A percentile compares a stretch with the other conserved stretches of the same genome.
These are phyloP conservation scores for Exophiala alcalophila DNA, from an alignment of 2,329 filamentous ascomycete genomes.

Conservation along the genomic window DNA sequence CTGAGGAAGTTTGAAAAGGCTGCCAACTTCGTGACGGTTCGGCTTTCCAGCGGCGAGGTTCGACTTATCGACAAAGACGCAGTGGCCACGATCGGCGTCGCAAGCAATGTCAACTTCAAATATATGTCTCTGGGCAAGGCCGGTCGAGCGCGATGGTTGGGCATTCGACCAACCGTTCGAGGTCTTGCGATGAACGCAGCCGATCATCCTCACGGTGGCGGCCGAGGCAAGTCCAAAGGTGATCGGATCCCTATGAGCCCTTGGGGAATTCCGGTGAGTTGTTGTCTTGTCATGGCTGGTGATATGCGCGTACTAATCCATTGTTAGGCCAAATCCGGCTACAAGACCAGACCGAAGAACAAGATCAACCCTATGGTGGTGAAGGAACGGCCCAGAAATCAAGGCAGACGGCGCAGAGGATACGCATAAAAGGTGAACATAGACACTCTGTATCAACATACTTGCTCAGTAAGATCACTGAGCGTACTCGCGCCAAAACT, in stretches of 20 bases:
- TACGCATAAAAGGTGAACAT: conserved; percentile 17
- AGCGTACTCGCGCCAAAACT: too few species aligned
- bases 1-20: conserved; percentile 53
- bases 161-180: conserved; percentile 90
- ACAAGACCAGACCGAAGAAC: conserved; percentile 84
- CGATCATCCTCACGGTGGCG: conserved; percentile 98
- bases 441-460: background rate
- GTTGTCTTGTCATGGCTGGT: conserved; percentile 12
- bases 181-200: conserved; percentile 99
- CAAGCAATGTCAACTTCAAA: conserved; percentile 89
- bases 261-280: conserved; percentile 91
- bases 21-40: conserved; percentile 76
- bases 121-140: conserved; percentile 92
- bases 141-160: conserved; percentile 87
- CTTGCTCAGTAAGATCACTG: too few species aligned
- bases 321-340: conserved; percentile 56
- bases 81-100: conserved; percentile 88
- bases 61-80: conserved; percentile 86
- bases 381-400: conserved; percentile 76
- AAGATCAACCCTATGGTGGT: conserved; percentile 94
- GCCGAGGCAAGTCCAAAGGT: conserved; percentile 98
- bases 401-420: conserved; percentile 71
- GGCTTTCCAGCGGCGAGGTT: conserved; percentile 88
- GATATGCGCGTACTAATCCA: conserved; percentile 11
- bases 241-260: conserved; percentile 92